Base-by-base conservation (phyloP, 768 basidiomycete species). In the Dioszegia crocea region DNA sequence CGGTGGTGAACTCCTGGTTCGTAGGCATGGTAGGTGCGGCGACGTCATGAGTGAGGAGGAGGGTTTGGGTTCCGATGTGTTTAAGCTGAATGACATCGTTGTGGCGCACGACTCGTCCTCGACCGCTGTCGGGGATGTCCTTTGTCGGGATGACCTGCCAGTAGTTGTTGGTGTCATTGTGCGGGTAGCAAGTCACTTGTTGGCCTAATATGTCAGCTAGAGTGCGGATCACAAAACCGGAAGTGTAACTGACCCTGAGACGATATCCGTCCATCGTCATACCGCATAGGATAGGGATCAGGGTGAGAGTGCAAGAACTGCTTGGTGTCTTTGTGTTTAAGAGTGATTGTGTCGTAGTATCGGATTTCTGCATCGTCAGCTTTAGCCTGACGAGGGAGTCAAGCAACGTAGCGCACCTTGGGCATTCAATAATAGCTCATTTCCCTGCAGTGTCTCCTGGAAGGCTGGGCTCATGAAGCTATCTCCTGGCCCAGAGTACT, bases 1-100 rank as follows among this genome's bases (percentile, higher is more conserved):
- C 88, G 0, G 96, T 98, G 5, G 96, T 99, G 77, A 98, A 92
- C 76, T 99, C 96, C 74, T 97, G 92, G 76, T 98, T 98, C 47
- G 96, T 99, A 16, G 96, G 87, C 87, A 91, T 93, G 48, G 92
- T 83, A 4, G 96, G 89, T 0, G 91, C 96, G 0, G 96, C 96
- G 58, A 99, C 96, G 75, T 99, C 96, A 68, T 99, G 96, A 2
- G 93, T 96, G 43, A 99, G 79, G 45, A 99, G 85, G 57, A 85
- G 78, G 1, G 85, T 84, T 62, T 93, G 81, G 10, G 93, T 94
- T 75, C 84, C 84, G 72, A 90, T 83, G 70, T 99, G 96, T 23
- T 91, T 81, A 19, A 98, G 83, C 69, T 91, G 92, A 64, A 98
- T 82, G 53, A 89, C 78, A 75, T 98, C 96, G 59, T 88, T 83